These are phyloP conservation scores for Suhomyces wounanorum DNA, from an alignment of 1,139 yeast genomes.

Conservation along the genomic window DNA sequence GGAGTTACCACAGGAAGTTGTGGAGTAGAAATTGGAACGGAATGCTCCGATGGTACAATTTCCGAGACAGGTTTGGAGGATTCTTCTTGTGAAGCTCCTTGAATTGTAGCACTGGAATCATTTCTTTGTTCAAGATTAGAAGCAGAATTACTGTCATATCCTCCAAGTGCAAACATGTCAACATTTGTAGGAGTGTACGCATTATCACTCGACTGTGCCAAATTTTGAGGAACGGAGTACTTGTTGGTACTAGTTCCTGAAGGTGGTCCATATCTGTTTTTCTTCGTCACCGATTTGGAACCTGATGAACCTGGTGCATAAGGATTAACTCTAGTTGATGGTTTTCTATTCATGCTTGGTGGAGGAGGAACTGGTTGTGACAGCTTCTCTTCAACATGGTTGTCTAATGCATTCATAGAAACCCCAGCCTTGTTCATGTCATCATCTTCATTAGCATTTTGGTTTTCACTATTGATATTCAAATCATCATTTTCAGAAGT, in stretches of 20 bases:
- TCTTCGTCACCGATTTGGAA: conserved; percentile 14
- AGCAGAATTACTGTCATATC: conserved; percentile 10
- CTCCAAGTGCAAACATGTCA: conserved; percentile 44
- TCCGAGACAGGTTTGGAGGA: neutral
- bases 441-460: conserved; percentile 8
- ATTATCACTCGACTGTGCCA: conserved; percentile 5
- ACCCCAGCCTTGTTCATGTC: neutral
- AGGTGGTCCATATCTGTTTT: conserved; percentile 34
- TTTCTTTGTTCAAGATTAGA: conserved; percentile 10
- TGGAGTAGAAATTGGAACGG: neutral
- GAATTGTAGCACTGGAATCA: conserved; percentile 2
- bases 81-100: neutral
- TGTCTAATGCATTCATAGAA: neutral
- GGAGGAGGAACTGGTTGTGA: conserved; percentile 13
- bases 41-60: neutral
- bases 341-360: conserved; percentile 13
- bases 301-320: conserved; percentile 38
- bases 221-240: conserved; percentile 18
- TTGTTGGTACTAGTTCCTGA: conserved; percentile 16
- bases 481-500: conserved; percentile 11
- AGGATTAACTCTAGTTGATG: conserved; percentile 31
- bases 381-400: neutral
- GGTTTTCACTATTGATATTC: neutral
- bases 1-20: neutral
- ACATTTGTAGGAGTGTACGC: conserved; percentile 3